Evolutionary conservation across 768 basidiomycete species (phyloP).

Genomic region (Coprinellus micaceus): DNA sequence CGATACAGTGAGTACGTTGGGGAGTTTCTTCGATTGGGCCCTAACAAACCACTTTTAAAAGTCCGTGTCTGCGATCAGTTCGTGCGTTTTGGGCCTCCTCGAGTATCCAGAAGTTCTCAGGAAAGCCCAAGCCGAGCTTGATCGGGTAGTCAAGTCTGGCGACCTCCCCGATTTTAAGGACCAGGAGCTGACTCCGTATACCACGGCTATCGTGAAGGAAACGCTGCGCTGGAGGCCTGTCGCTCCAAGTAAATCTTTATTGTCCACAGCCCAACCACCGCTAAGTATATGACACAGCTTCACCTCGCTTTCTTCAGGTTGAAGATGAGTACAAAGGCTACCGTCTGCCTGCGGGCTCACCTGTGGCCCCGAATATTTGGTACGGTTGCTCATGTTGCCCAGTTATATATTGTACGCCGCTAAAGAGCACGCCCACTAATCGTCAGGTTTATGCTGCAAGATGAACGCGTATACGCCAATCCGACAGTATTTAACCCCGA

Average conservation of each 20-base stretch:
- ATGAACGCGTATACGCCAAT: conserved; percentile 36
- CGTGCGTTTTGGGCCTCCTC: conserved; percentile 12
- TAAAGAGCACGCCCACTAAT: no score
- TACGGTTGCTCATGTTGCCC: no score
- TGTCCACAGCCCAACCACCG: no score
- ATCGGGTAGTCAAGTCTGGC: conserved; percentile 26
- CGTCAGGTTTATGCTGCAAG: conserved; percentile 42
- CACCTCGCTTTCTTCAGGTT: conserved; percentile 18
- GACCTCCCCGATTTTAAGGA: conserved; percentile 32
- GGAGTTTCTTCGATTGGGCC: no score
- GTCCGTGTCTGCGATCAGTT: conserved; percentile 9
- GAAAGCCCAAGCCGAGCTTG: conserved; percentile 33
- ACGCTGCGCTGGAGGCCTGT: conserved; percentile 25
- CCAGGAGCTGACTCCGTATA: conserved; percentile 24
- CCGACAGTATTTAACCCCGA: conserved; percentile 40
- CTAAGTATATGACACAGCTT: conserved; percentile 1
- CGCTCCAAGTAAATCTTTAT: no score
- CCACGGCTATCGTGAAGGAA: conserved; percentile 29
- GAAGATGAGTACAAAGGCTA: conserved; percentile 31
- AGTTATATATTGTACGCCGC: no score
- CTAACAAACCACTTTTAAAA: no score
- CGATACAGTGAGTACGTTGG: no score
- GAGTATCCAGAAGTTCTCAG: conserved; percentile 19
- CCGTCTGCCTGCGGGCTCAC: conserved; percentile 28
- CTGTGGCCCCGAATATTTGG: no score